Evolutionary conservation across 2,329 filamentous ascomycete genomes (phyloP).

Genomic region (Hypoxylon sp.): DNA sequence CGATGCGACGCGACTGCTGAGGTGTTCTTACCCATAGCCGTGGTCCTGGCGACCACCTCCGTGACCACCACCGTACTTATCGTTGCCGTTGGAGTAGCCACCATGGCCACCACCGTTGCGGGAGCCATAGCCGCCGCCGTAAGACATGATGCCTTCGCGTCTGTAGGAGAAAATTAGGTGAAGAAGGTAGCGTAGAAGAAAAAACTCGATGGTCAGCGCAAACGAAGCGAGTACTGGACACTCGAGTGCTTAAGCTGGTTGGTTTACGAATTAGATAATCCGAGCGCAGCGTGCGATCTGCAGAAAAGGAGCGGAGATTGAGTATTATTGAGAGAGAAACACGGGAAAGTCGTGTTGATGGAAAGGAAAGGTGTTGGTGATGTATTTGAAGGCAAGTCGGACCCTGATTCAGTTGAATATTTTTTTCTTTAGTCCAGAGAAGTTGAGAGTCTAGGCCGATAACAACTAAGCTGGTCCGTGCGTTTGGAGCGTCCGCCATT

Average conservation of each 20-base stretch:
- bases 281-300: conserved; percentile 44
- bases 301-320: conserved; percentile 47
- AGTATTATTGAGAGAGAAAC: conserved; percentile 25
- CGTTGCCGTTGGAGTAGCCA: conserved; percentile 43
- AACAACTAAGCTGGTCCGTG: conserved; percentile 33
- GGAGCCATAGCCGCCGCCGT: conserved; percentile 66
- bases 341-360: conserved; percentile 38
- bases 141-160: conserved; percentile 69
- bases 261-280: conserved; percentile 7
- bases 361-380: conserved; percentile 36
- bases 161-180: conserved; percentile 16
- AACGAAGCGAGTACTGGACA: conserved; percentile 22
- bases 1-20: neutral
- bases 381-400: conserved; percentile 47
- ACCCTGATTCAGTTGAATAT: conserved; percentile 39
- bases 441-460: conserved; percentile 36
- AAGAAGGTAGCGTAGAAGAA: conserved; percentile 23
- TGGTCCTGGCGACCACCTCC: conserved; percentile 57
- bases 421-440: conserved; percentile 42
- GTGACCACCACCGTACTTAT: conserved; percentile 45
- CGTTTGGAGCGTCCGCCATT: too few relatives aligned
- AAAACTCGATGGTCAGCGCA: conserved; percentile 43
- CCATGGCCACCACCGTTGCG: conserved; percentile 60
- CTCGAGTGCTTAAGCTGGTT: conserved; percentile 8
- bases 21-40: conserved; percentile 51